Percentiles rank a stretch among this genome's conserved stretches.
phyloP scores from a whole-genome alignment of 805 yeast genomes.

The Kodamaea laetipori region DNA sequence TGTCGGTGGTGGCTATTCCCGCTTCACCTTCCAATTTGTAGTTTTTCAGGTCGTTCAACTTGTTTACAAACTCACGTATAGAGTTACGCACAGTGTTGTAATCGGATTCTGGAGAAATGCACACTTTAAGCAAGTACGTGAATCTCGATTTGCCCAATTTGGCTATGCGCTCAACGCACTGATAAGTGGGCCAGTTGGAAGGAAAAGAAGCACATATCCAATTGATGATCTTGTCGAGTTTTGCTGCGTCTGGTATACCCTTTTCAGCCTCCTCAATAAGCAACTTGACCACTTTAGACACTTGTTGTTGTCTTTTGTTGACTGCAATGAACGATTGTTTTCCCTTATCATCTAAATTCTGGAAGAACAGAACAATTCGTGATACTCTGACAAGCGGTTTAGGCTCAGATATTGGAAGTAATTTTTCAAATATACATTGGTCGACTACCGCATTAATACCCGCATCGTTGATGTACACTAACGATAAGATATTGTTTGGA shows the following conservation, averaged over 20 bases:
- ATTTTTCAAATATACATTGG: constrained; percentile 53
- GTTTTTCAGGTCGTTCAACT: constrained; percentile 54
- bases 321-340: constrained; percentile 68
- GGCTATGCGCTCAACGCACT: constrained; percentile 54
- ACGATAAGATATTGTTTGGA: constrained; percentile 65
- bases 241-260: constrained; percentile 29
- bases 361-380: constrained; percentile 53
- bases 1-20: constrained; percentile 47
- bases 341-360: constrained; percentile 56
- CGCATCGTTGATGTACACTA: constrained; percentile 73
- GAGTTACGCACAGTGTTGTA: constrained; percentile 61
- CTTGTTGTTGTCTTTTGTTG: constrained; percentile 65
- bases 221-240: constrained; percentile 54
- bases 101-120: constrained; percentile 59
- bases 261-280: constrained; percentile 53
- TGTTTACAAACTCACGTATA: constrained; percentile 60
- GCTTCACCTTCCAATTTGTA: constrained; percentile 37
- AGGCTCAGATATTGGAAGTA: constrained; percentile 55
- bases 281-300: constrained; percentile 52
- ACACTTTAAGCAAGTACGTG: constrained; percentile 54
- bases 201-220: constrained; percentile 68
- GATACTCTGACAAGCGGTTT: constrained; percentile 50
- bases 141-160: constrained; percentile 60
- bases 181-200: constrained; percentile 43
- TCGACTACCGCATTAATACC: constrained; percentile 70